A percentile compares a stretch with the other conserved stretches of the same genome.
Evolutionary conservation across 495 filamentous ascomycete genomes (phyloP).

Genomic region (Aspergillus saccharolyticus): DNA sequence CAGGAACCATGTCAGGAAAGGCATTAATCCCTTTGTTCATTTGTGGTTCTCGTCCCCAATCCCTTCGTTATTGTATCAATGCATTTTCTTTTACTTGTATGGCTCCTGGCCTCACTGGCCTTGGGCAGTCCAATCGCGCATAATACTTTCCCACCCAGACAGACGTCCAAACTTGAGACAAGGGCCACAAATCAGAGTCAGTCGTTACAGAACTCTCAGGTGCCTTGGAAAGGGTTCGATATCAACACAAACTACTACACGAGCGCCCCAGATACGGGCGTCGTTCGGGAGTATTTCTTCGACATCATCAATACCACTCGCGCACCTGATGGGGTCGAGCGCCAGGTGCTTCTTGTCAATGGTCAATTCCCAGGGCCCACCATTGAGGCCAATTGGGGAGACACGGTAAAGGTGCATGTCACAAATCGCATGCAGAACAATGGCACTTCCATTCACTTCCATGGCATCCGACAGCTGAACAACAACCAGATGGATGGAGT

Average conservation of each 20-base stretch:
- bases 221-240: slow-evolving; percentile 38
- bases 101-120: neutral
- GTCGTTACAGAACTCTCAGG: neutral
- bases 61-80: neutral
- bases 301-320: slow-evolving; percentile 44
- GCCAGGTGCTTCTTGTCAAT: slow-evolving; percentile 70
- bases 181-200: neutral
- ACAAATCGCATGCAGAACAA: slow-evolving; percentile 66
- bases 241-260: slow-evolving; percentile 53
- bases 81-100: neutral
- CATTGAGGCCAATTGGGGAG: slow-evolving; percentile 63
- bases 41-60: neutral
- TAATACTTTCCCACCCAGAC: neutral
- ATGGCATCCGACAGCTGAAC: slow-evolving; percentile 47
- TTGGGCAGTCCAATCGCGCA: neutral
- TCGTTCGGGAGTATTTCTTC: slow-evolving; percentile 32
- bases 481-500: slow-evolving; percentile 56
- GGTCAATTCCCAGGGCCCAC: slow-evolving; percentile 54
- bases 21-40: neutral
- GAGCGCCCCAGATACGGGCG: slow-evolving; percentile 37
- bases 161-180: neutral
- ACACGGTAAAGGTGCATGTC: slow-evolving; percentile 63
- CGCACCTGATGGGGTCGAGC: slow-evolving; percentile 65
- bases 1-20: neutral
- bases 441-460: slow-evolving; percentile 49